A percentile compares a stretch with the other conserved stretches of the same genome.
Conservation (phyloP, 768 basidiomycete species). For the Kwoniella bestiolae region DNA sequence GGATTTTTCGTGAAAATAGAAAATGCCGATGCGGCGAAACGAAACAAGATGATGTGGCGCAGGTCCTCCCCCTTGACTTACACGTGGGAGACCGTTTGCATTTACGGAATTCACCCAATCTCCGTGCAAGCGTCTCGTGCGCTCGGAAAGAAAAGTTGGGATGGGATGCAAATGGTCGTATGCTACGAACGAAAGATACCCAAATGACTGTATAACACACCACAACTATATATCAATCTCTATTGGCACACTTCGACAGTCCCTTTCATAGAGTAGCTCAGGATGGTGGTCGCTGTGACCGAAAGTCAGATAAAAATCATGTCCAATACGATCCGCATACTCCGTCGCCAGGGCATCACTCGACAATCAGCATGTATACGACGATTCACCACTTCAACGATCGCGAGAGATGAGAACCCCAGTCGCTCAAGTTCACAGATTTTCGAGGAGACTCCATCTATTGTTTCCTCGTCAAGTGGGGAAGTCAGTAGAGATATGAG, state of each 20-base stretch:
- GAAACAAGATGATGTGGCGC: background rate
- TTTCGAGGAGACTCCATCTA: background rate
- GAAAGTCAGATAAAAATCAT: background rate
- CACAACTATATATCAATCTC: too few species aligned
- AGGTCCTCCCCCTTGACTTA: too few species aligned
- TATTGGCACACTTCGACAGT: too few species aligned
- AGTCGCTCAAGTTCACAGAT: background rate
- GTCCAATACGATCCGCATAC: background rate
- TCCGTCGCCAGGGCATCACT: background rate
- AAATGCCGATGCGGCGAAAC: background rate
- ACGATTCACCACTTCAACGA: background rate
- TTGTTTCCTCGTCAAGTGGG: background rate
- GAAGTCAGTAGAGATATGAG: conserved; percentile 20
- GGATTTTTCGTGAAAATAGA: background rate
- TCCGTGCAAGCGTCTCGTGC: background rate
- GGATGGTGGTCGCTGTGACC: background rate
- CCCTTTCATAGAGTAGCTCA: too few species aligned
- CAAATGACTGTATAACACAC: too few species aligned
- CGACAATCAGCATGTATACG: background rate
- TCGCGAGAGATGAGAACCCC: background rate
- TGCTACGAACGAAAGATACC: too few species aligned
- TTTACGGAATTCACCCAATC: background rate
- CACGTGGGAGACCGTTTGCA: too few species aligned
- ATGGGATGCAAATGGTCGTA: too few species aligned
- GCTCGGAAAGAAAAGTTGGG: too few species aligned